Percentiles rank a stretch among this genome's conserved stretches.
phyloP scores from a whole-genome alignment of 2,329 filamentous ascomycete genomes.

The Beauveria varroae region DNA sequence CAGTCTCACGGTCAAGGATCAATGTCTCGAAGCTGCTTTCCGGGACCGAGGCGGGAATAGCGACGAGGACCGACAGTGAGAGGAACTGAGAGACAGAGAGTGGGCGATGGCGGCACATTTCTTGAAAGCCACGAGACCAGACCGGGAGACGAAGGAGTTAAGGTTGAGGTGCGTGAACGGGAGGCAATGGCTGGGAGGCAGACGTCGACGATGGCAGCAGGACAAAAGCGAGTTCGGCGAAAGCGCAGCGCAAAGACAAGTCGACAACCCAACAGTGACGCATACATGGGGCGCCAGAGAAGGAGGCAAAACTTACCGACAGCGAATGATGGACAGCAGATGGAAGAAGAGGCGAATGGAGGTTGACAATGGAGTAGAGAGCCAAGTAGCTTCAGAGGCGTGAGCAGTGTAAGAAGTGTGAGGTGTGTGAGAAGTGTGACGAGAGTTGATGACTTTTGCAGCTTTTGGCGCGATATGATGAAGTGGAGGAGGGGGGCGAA shows the following conservation, averaged over 20 bases:
- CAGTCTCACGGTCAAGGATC: slow-evolving; percentile 5
- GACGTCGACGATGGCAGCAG: background rate
- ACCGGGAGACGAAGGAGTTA: background rate
- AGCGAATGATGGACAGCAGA: background rate
- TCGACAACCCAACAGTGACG: background rate
- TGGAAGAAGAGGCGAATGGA: background rate
- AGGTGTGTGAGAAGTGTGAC: slow-evolving; percentile 10
- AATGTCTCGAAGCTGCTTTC: slow-evolving; percentile 8
- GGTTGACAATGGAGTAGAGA: slow-evolving; percentile 6
- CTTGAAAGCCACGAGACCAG: background rate
- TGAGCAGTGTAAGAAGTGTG: background rate
- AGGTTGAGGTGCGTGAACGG: background rate
- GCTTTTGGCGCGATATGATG: slow-evolving; percentile 10
- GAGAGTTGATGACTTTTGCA: slow-evolving; percentile 7
- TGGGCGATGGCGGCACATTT: background rate
- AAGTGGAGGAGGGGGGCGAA: slow-evolving; percentile 9
- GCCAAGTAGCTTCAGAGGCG: background rate
- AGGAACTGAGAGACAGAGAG: background rate
- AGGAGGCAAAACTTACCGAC: background rate
- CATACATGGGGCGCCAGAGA: background rate
- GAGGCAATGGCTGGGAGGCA: background rate
- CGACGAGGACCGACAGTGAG: slow-evolving; percentile 1
- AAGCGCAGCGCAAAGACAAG: background rate
- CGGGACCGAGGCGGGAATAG: background rate
- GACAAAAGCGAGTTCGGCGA: background rate